Percentiles rank a stretch among this genome's conserved stretches.
These are phyloP conservation scores for Syzygium syzygioides DNA, from an alignment of 441 rosid genomes.

Conservation along the genomic window DNA sequence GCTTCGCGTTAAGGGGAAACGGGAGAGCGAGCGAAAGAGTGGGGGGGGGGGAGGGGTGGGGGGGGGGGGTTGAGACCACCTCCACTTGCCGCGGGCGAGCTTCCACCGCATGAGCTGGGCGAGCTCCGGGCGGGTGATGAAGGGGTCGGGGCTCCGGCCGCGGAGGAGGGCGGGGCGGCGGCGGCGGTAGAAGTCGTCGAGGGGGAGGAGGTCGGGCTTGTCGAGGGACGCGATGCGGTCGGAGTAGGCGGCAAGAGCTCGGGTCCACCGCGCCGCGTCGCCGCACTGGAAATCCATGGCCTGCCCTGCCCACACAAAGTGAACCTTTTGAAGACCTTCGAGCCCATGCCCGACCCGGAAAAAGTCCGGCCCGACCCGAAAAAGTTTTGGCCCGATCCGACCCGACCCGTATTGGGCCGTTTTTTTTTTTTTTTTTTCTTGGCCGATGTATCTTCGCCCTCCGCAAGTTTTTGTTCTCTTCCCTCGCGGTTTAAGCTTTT, in stretches of 20 bases:
- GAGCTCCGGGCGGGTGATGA: conserved; percentile 68
- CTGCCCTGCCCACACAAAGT: not conserved
- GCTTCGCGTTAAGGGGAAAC: not conserved
- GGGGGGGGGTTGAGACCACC: too few relatives aligned
- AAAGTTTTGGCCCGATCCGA: not conserved
- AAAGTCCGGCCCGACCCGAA: not conserved
- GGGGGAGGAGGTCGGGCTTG: conserved; percentile 59
- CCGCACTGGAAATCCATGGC: conserved; percentile 28
- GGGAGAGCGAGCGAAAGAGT: not conserved
- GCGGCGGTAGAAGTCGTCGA: conserved; percentile 64
- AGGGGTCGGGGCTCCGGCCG: conserved; percentile 68
- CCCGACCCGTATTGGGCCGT: not conserved
- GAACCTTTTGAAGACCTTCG: not conserved
- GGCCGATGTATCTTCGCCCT: not conserved
- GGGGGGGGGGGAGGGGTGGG: too few relatives aligned
- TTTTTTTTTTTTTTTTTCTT: too few relatives aligned
- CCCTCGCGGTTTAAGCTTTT: not conserved
- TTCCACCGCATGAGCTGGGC: conserved; percentile 83
- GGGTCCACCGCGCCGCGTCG: conserved; percentile 45
- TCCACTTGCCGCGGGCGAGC: conserved; percentile 89
- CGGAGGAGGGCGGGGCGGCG: conserved; percentile 58
- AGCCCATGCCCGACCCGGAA: not conserved
- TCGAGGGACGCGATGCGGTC: conserved; percentile 42
- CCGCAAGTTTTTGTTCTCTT: not conserved
- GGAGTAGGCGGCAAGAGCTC: conserved; percentile 51